Evolutionary conservation across 768 basidiomycete genomes (phyloP).

Genomic region (Clathrus columnatus): DNA sequence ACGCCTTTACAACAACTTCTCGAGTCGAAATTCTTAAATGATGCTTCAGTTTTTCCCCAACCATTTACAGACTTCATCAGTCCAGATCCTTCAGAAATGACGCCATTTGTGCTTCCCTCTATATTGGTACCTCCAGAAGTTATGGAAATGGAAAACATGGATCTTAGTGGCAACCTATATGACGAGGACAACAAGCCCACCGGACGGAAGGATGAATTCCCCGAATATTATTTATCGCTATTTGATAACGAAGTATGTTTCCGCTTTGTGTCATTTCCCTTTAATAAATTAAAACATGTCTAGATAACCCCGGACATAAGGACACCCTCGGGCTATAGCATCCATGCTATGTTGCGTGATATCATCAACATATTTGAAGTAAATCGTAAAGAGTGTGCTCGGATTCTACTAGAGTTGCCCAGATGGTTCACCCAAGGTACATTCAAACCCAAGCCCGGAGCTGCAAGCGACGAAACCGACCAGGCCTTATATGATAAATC

Average conservation of each 20-base stretch:
- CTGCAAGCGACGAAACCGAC: conserved; percentile 40
- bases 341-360: conserved; percentile 68
- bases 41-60: conserved; percentile 48
- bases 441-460: conserved; percentile 68
- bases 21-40: conserved; percentile 48
- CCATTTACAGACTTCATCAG: conserved; percentile 49
- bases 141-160: conserved; percentile 70
- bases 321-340: conserved; percentile 68
- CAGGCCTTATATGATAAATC: conserved; percentile 49
- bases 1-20: conserved; percentile 54
- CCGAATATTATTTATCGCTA: conserved; percentile 56
- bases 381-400: conserved; percentile 91
- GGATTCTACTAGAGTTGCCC: conserved; percentile 76
- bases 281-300: conserved; percentile 4
- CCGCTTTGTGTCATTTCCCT: neutral
- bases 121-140: conserved; percentile 84
- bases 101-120: conserved; percentile 58
- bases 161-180: conserved; percentile 37
- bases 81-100: conserved; percentile 29
- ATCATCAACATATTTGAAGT: conserved; percentile 86
- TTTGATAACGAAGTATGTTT: conserved; percentile 49
- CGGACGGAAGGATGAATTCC: conserved; percentile 72
- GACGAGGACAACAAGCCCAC: conserved; percentile 54
- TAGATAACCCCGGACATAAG: conserved; percentile 73
- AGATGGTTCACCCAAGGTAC: conserved; percentile 78